These are phyloP conservation scores for Penicillium lagena DNA, from an alignment of 495 filamentous ascomycete genomes.

Conservation along the genomic window DNA sequence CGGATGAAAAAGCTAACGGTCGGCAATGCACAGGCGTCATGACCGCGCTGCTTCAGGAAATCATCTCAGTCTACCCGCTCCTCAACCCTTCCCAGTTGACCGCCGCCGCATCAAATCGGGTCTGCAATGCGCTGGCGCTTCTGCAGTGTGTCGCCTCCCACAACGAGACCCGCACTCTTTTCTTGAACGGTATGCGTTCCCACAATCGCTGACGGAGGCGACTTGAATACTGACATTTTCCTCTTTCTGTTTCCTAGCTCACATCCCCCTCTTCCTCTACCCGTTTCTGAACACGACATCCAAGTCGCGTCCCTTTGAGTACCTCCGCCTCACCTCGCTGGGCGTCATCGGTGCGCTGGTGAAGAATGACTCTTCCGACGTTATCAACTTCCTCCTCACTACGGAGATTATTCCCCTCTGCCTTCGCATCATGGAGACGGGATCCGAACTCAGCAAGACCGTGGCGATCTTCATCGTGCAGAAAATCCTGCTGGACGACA, in stretches of 20 bases:
- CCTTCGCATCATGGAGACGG: slow-evolving; percentile 98
- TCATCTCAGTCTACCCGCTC: slow-evolving; percentile 96
- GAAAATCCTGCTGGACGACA: slow-evolving; percentile 96
- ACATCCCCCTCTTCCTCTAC: slow-evolving; percentile 97
- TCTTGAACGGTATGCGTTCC: slow-evolving; percentile 69
- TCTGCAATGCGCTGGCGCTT: slow-evolving; percentile 95
- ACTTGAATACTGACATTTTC: background rate
- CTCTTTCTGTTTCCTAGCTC: slow-evolving; percentile 49
- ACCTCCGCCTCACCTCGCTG: slow-evolving; percentile 93
- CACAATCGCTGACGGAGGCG: background rate
- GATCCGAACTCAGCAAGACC: slow-evolving; percentile 96
- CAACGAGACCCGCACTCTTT: slow-evolving; percentile 89
- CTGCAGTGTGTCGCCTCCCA: slow-evolving; percentile 97
- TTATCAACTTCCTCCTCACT: slow-evolving; percentile 97
- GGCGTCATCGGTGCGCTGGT: slow-evolving; percentile 96
- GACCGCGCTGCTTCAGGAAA: slow-evolving; percentile 95
- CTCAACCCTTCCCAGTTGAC: slow-evolving; percentile 96
- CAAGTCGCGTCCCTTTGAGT: slow-evolving; percentile 97
- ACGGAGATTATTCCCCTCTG: slow-evolving; percentile 99
- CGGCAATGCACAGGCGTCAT: slow-evolving; percentile 70
- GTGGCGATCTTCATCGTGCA: slow-evolving; percentile 99
- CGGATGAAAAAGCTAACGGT: slow-evolving; percentile 18
- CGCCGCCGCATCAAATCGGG: slow-evolving; percentile 90
- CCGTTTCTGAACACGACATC: slow-evolving; percentile 99
- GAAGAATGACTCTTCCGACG: slow-evolving; percentile 97